Base-by-base conservation (phyloP, 2,329 filamentous ascomycete species). In the Arthrobotrys sphaeroides region DNA sequence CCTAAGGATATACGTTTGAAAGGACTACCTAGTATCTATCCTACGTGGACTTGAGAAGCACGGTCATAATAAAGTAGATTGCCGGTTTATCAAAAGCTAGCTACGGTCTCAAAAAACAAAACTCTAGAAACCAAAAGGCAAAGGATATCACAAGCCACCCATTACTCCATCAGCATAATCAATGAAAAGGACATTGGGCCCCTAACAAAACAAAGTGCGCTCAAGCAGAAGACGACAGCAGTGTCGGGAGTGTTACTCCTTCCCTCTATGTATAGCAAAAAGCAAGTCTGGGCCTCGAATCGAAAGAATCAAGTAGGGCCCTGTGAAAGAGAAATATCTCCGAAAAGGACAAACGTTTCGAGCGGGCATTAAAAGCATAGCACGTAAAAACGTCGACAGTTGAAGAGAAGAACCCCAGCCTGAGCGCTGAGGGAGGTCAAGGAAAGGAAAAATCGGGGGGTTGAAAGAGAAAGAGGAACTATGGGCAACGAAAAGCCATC, bases 311-410 rank as follows among this genome's bases (percentile, higher is more conserved):
- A 55, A 36, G 36, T 43, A 43, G 36, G n/a, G 45, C 36, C 36
- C 13, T 20, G 20, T 49, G 6, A 16, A 5, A 33, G 10, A 18
- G 31, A 60, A 49, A n/a, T 20, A n/a, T 33, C 36, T 51, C 28
- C 40, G 10, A 53, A 33, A 47, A 64, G 16, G 33, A 60, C 36
- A 55, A 74, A 38, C 45, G 18, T 38, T 57, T 55, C 51, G 9
- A 74, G 40, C 45, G 33, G 62, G 33, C 70, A 74, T 74, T 74
- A 74, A 62, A 67, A 45, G 47, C 68, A 55, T 67, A 64, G 53
- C 28, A 26, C 42, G 53, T 38, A 53, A 36, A 16, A 31, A 42
- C 36, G 36, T 28, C 24, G 13, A 31, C 12, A 57, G 18, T 7
- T n/a, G 33, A 60, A 33, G 13, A 43, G 51, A 31, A 55, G n/a